Base-by-base conservation (phyloP, 768 basidiomycete species). In the Rhodotorula graminis region DNA sequence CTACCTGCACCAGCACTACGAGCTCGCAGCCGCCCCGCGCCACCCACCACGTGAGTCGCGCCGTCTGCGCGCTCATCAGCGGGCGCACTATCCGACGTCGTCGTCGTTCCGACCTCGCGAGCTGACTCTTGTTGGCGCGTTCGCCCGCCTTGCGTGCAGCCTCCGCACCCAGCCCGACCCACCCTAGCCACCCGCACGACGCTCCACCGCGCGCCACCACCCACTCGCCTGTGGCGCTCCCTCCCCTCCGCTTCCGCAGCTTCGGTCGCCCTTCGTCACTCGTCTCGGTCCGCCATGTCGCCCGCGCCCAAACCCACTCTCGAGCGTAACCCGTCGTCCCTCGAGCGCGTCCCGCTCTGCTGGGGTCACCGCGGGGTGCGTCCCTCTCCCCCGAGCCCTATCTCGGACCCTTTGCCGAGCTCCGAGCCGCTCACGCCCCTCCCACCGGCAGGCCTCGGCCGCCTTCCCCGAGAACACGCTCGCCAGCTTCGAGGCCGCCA, bases 401-500 rank as follows among this genome's bases (percentile, higher is more conserved):
- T n/a, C n/a, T n/a, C n/a, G 46, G n/a, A 49, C 29, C 47, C 46
- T 6, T 14, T 2, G 44, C 44, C 37, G 37, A 37, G 4, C 5
- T 37, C 37, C 37, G 37, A 4, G 5, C 37, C 5, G 44, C 44
- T 46, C 8, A 46, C 19, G 16, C 44, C n/a, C 46, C 23, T 27
- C 33, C 18, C 23, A 49, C 4, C 0, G 0, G 21, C 69, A 93
- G 92, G 93, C 93, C 60, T 93, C 91, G 37, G 87, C 90, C 33
- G 84, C 86, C 27, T 92, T 86, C 81, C 92, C 92, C 9, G 95
- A 98, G 82, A 98, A 98, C 84, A 95, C 93, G 61, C 86, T 93
- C 74, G 91, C 91, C 49, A 92, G 91, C 83, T 98, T 98, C 82
- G 88, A 92, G 80, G 91, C 90, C 74, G 95, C 95, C 79, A 92